phyloP scores from a whole-genome alignment of 495 filamentous ascomycete genomes.

The Trichoderma parareesei region DNA sequence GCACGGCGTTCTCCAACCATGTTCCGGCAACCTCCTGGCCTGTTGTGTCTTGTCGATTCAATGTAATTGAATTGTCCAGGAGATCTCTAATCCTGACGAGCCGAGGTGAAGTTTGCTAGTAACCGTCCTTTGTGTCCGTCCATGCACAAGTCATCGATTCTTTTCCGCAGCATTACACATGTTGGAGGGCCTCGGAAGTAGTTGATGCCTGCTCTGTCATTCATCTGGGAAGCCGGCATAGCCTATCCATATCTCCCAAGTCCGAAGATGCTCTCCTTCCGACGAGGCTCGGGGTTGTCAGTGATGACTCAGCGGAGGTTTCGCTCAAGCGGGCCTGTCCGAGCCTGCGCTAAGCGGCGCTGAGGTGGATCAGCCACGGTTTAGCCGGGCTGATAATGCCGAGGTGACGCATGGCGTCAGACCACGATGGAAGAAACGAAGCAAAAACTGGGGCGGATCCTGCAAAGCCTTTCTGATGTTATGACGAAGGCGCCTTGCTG shows the following conservation, averaged over 20 bases:
- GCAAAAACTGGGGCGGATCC: not conserved
- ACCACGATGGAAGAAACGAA: not conserved
- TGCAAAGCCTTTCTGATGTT: not conserved
- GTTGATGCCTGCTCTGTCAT: not conserved
- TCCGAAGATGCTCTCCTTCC: too few species aligned
- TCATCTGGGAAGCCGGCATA: not conserved
- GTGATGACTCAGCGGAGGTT: not conserved
- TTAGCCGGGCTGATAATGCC: not conserved
- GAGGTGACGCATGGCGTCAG: constrained; percentile 1
- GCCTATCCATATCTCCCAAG: not conserved
- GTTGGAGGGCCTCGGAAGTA: not conserved
- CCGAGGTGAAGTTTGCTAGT: too few species aligned
- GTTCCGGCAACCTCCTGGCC: not conserved
- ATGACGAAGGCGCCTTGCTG: too few species aligned
- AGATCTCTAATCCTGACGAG: too few species aligned
- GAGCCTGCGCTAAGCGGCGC: not conserved
- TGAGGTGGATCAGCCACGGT: not conserved
- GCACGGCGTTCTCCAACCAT: constrained; percentile 21
- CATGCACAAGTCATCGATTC: too few species aligned
- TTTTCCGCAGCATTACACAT: too few species aligned
- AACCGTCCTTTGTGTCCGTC: too few species aligned
- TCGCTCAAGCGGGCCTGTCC: constrained; percentile 4
- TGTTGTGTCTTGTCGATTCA: not conserved
- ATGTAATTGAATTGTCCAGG: too few species aligned
- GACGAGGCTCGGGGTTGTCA: not conserved